These are phyloP conservation scores for Gyromitra esculenta DNA, from an alignment of 2,329 filamentous ascomycete genomes.

Conservation along the genomic window DNA sequence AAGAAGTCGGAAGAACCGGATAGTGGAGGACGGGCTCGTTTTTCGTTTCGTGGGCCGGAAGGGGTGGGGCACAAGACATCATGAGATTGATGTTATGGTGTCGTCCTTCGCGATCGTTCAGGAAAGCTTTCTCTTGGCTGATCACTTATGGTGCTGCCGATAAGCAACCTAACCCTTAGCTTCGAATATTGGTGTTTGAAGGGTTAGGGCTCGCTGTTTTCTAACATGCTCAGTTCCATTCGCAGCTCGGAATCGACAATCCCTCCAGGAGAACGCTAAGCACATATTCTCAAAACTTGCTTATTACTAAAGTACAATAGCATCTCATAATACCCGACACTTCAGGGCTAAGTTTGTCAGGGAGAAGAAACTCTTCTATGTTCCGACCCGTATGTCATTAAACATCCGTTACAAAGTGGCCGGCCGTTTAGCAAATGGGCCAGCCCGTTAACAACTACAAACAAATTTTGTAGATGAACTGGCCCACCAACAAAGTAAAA, in stretches of 20 bases:
- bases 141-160: background rate
- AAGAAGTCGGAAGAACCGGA: conserved; percentile 38
- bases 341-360: background rate
- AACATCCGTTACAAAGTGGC: no score
- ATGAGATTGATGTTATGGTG: background rate
- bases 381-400: no score
- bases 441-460: no score
- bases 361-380: no score
- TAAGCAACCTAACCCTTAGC: conserved; percentile 7
- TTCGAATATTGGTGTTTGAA: background rate
- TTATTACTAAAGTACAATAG: background rate
- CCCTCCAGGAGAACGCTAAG: no score
- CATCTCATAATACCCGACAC: background rate
- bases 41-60: conserved; percentile 51
- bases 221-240: no score
- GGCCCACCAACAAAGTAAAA: no score
- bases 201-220: background rate
- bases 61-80: conserved; percentile 29
- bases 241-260: no score
- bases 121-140: conserved; percentile 27
- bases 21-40: conserved; percentile 36
- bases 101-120: background rate
- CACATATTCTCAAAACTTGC: no score
- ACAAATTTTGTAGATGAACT: no score
- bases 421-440: no score